Evolutionary conservation across 2,329 filamentous ascomycete species (phyloP).

Genomic region (Zelopaecilomyces penicillatus): DNA sequence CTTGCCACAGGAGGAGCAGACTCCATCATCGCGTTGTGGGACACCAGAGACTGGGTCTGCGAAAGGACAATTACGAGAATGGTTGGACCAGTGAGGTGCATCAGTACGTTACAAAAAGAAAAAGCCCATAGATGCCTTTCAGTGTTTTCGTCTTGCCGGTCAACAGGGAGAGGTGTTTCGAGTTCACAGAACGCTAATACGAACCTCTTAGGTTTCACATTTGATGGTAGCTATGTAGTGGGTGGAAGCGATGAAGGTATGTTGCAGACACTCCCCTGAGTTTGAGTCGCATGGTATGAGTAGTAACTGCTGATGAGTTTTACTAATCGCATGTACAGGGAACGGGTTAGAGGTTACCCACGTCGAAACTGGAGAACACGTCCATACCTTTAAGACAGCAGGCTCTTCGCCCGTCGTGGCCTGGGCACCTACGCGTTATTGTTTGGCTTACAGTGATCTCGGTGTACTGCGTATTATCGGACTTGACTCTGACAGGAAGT

Average conservation of each 20-base stretch:
- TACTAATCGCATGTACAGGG: conserved; percentile 24
- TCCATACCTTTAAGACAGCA: conserved; percentile 62
- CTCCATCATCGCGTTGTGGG: conserved; percentile 68
- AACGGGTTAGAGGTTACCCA: conserved; percentile 61
- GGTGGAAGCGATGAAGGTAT: conserved; percentile 66
- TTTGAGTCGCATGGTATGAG: neutral
- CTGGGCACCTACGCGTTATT: conserved; percentile 70
- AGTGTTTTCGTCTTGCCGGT: too few relatives aligned
- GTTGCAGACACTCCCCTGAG: conserved; percentile 6
- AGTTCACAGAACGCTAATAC: too few relatives aligned
- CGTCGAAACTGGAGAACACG: conserved; percentile 63
- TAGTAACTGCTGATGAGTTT: neutral
- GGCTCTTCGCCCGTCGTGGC: conserved; percentile 58
- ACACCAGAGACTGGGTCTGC: conserved; percentile 70
- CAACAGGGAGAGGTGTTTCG: too few relatives aligned
- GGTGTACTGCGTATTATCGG: conserved; percentile 63
- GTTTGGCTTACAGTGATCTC: conserved; percentile 63
- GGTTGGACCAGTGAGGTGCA: conserved; percentile 59
- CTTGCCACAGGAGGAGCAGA: conserved; percentile 70
- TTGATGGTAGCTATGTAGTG: conserved; percentile 67
- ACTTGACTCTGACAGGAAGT: conserved; percentile 39
- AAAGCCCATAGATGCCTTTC: too few relatives aligned
- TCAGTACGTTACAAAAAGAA: conserved; percentile 39
- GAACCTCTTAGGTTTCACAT: conserved; percentile 54
- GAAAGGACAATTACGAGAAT: conserved; percentile 62